These are phyloP conservation scores for Begonia masoniana DNA, from an alignment of 306 rosid species.

Conservation along the genomic window DNA sequence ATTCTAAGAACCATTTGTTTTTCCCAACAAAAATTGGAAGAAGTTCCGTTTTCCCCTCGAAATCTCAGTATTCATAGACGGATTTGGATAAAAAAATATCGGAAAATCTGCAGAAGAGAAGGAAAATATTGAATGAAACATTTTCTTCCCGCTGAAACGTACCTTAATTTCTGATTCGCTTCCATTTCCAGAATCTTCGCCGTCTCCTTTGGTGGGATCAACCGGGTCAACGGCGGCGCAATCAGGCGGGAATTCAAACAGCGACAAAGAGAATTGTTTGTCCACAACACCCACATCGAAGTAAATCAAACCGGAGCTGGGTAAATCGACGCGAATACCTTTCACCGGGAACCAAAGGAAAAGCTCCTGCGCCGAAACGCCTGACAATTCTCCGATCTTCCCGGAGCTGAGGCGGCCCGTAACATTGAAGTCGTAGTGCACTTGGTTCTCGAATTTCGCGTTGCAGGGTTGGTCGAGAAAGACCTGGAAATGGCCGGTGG, in stretches of 20 bases:
- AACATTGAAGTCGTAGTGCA: slow-evolving; percentile 66
- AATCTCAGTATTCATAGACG: too few species aligned
- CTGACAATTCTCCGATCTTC: slow-evolving; percentile 49
- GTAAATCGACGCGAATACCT: slow-evolving; percentile 68
- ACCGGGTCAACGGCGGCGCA: slow-evolving; percentile 38
- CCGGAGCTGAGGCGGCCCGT: slow-evolving; percentile 43
- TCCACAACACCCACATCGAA: slow-evolving; percentile 90
- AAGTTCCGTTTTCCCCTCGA: too few species aligned
- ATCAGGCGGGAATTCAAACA: slow-evolving; percentile 62
- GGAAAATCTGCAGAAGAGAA: too few species aligned
- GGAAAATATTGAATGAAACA: too few species aligned
- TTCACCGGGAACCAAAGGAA: slow-evolving; percentile 84
- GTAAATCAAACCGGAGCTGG: slow-evolving; percentile 59
- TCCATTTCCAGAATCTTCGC: not conserved
- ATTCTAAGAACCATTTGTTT: too few species aligned
- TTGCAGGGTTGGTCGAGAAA: slow-evolving; percentile 46
- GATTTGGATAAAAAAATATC: too few species aligned
- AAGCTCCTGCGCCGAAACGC: slow-evolving; percentile 73
- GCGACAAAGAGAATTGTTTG: slow-evolving; percentile 73
- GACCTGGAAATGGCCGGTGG: slow-evolving; percentile 40
- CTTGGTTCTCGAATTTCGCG: slow-evolving; percentile 86
- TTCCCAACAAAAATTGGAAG: too few species aligned
- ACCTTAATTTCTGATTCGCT: slow-evolving; percentile 8
- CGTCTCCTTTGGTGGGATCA: slow-evolving; percentile 1
- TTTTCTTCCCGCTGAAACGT: not conserved